phyloP scores from a whole-genome alignment of 202 grass and related monocot genomes.

The Musa balbisiana region DNA sequence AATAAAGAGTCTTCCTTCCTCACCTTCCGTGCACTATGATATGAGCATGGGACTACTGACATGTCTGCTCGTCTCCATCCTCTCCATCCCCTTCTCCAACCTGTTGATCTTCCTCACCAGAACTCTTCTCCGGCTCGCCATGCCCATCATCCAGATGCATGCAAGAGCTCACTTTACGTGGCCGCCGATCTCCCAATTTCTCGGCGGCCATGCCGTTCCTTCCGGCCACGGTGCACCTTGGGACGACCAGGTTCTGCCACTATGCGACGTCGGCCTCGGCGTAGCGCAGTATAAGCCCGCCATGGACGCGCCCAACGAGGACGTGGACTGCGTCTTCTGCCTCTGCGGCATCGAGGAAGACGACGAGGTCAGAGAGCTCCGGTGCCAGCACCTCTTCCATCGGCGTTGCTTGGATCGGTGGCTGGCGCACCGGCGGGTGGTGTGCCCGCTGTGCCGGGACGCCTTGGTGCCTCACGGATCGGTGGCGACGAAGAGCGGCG shows the following conservation, averaged over 20 bases:
- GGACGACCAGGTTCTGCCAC: too few relatives aligned
- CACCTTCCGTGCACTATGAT: background rate
- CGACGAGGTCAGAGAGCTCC: constrained; percentile 54
- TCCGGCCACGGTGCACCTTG: background rate
- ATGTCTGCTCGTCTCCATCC: constrained; percentile 23
- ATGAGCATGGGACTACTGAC: constrained; percentile 1
- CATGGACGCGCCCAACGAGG: background rate
- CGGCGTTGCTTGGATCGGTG: constrained; percentile 55
- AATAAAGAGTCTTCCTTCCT: too few relatives aligned
- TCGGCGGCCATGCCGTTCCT: constrained; percentile 6
- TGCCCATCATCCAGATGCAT: constrained; percentile 18
- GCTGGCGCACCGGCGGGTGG: constrained; percentile 41
- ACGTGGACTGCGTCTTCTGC: constrained; percentile 52
- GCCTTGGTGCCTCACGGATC: constrained; percentile 25
- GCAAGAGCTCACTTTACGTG: background rate
- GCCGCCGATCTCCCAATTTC: constrained; percentile 27
- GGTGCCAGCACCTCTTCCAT: constrained; percentile 65
- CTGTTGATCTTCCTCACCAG: constrained; percentile 28
- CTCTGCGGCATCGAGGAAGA: constrained; percentile 40
- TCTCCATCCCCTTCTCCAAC: constrained; percentile 37
- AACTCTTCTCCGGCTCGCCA: constrained; percentile 24
- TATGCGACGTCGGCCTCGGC: constrained; percentile 23
- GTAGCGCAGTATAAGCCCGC: background rate
- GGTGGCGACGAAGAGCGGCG: background rate
- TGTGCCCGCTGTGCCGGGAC: constrained; percentile 72